Conservation (phyloP, 306 rosid genomes). For the Abrus precatorius region DNA sequence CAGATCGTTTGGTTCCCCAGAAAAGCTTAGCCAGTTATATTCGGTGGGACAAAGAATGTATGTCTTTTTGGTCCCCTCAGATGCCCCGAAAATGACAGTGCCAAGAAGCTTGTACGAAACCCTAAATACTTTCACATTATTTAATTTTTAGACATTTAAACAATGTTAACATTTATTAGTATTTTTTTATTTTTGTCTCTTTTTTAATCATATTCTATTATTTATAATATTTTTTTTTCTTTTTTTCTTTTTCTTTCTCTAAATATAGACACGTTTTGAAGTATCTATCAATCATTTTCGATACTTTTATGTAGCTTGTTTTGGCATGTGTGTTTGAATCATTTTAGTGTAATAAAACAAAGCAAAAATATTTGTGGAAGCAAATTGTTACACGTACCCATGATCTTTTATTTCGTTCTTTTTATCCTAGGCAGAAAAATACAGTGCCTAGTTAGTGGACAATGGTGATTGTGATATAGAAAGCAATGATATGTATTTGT, state of each 20-base stretch:
- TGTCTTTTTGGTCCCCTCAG: slow-evolving; percentile 57
- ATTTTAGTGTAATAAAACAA: neutral
- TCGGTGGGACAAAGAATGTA: slow-evolving; percentile 62
- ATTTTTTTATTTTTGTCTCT: too few species aligned
- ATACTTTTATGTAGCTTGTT: neutral
- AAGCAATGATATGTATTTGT: neutral
- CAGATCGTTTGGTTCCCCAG: slow-evolving; percentile 38
- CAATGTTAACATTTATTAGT: too few species aligned
- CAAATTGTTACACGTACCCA: slow-evolving; percentile 29
- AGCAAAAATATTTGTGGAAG: slow-evolving; percentile 23
- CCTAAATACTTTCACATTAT: neutral
- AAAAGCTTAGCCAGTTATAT: slow-evolving; percentile 42
- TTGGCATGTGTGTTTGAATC: slow-evolving; percentile 30
- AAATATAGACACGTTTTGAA: too few species aligned
- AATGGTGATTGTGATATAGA: slow-evolving; percentile 25
- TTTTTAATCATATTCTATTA: too few species aligned
- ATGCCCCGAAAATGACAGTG: slow-evolving; percentile 62
- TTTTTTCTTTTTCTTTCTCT: too few species aligned
- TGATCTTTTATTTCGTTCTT: neutral
- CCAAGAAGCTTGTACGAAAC: slow-evolving; percentile 40
- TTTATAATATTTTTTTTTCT: too few species aligned
- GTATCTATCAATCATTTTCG: too few species aligned
- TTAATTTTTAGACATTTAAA: too few species aligned
- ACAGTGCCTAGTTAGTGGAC: slow-evolving; percentile 39
- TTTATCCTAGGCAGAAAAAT: slow-evolving; percentile 6